phyloP scores from a whole-genome alignment of 768 basidiomycete genomes.

The Atractiella rhizophila region DNA sequence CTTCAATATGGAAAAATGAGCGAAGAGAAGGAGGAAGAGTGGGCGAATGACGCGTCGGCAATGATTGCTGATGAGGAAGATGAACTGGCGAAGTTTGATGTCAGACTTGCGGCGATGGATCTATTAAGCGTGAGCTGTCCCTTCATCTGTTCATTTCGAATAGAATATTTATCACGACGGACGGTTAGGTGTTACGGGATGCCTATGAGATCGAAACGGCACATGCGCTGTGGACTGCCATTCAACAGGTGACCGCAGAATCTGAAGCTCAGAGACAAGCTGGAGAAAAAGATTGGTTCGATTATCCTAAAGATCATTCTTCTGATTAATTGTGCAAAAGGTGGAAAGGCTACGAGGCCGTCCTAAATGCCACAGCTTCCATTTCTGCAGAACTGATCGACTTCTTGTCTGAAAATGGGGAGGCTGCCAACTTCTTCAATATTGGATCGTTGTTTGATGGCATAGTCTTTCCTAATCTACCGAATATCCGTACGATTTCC shows the following conservation, averaged over 20 bases:
- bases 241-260: conserved; percentile 1
- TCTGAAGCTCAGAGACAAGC: too few relatives aligned
- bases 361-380: conserved; percentile 33
- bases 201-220: too few relatives aligned
- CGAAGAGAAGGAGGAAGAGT: conserved; percentile 54
- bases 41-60: conserved; percentile 66
- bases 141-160: not conserved
- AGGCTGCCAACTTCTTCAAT: too few relatives aligned
- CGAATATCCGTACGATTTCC: too few relatives aligned
- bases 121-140: conserved; percentile 36
- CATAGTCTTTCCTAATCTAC: too few relatives aligned
- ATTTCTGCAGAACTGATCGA: conserved; percentile 49
- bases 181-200: too few relatives aligned
- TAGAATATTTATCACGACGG: too few relatives aligned
- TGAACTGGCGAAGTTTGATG: conserved; percentile 53
- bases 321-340: not conserved
- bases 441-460: conserved; percentile 47
- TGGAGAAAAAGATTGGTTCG: too few relatives aligned
- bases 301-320: too few relatives aligned
- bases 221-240: conserved; percentile 8
- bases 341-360: conserved; percentile 82
- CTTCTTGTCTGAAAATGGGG: too few relatives aligned
- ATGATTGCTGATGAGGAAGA: conserved; percentile 92
- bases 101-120: conserved; percentile 64
- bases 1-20: not conserved